A percentile compares a stretch with the other conserved stretches of the same genome.
These are phyloP conservation scores for Sugiyamaella japonica DNA, from an alignment of 1,139 yeast species.

Conservation along the genomic window DNA sequence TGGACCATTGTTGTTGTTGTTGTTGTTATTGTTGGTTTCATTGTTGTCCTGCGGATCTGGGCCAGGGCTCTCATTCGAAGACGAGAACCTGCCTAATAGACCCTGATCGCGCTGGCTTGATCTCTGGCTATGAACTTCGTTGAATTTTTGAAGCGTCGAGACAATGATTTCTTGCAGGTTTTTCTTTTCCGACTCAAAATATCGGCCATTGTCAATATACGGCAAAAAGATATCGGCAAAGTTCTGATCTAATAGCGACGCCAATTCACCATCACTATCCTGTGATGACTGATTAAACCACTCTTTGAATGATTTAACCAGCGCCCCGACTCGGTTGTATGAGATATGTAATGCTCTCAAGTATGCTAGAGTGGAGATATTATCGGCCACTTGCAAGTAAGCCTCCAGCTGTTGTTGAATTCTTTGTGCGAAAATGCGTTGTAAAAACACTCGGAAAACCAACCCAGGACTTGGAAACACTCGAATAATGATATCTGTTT, in stretches of 20 bases:
- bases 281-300: constrained; percentile 44
- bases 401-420: constrained; percentile 66
- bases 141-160: constrained; percentile 32
- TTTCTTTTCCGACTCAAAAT: constrained; percentile 72
- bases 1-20: neutral
- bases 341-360: constrained; percentile 72
- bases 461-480: constrained; percentile 70
- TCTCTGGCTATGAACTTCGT: constrained; percentile 31
- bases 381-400: constrained; percentile 62
- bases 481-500: constrained; percentile 68
- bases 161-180: constrained; percentile 64
- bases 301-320: constrained; percentile 66
- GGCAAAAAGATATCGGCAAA: constrained; percentile 72
- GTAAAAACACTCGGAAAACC: constrained; percentile 69
- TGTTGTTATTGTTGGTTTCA: neutral
- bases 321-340: constrained; percentile 59
- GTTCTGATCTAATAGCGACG: constrained; percentile 66
- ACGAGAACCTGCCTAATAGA: constrained; percentile 32
- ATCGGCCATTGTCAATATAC: constrained; percentile 64
- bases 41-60: neutral
- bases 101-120: constrained; percentile 30
- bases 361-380: constrained; percentile 69
- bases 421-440: constrained; percentile 74
- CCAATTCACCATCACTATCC: constrained; percentile 50
- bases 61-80: constrained; percentile 25